Evolutionary conservation across 2,329 filamentous ascomycete species (phyloP), one percentile per base, ranked within the genome.

Genomic region (Neonectria coccinea): DNA sequence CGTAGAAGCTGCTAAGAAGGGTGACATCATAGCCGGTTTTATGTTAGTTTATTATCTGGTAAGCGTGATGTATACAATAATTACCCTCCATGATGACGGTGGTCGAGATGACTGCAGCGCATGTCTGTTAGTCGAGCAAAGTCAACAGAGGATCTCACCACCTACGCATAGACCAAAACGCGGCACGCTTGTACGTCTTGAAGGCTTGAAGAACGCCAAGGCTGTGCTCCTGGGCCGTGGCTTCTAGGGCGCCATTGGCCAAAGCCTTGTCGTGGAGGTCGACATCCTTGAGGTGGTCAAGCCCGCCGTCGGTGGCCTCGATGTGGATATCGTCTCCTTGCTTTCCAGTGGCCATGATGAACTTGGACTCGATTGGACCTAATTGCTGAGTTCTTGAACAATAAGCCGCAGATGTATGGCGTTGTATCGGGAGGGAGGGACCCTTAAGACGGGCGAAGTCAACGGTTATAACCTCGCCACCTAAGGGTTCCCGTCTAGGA

Each of bases 1-100:
- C 83, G 66, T 79, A 83, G 72, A 85, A 83, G 18, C 79, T 81
- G n/a, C 77, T 67, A n/a, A 85, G 71, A 0, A 85, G 75, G 36
- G 80, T 82, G 2, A 81, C 78, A 55, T 85, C 83, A 71, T 85
- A 85, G 25, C 25, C 25, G 25, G 25, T 25, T 25, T 6, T 5
- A 6, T 25, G 25, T 25, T 25, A 25, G 25, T 25, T 25, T 25
- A 1, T 5, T 25, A 25, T 25, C 25, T 25, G 25, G 25, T 25
- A 25, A 25, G 25, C 25, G 25, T 25, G 25, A 25, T 25, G 5
- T 25, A 25, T 25, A 25, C 6, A 25, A 25, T 25, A 25, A 2
- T 25, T 25, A 25, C 25, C 25, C 25, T 85, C 83, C 83, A 85
- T 85, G 65, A 85, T 77, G 57, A 85, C 79, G 4, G 81, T 79